Percentiles rank a stretch among this genome's conserved stretches.
These are phyloP conservation scores for Tritrichomonas foetus DNA, from an alignment of 208 protist species.

Conservation along the genomic window DNA sequence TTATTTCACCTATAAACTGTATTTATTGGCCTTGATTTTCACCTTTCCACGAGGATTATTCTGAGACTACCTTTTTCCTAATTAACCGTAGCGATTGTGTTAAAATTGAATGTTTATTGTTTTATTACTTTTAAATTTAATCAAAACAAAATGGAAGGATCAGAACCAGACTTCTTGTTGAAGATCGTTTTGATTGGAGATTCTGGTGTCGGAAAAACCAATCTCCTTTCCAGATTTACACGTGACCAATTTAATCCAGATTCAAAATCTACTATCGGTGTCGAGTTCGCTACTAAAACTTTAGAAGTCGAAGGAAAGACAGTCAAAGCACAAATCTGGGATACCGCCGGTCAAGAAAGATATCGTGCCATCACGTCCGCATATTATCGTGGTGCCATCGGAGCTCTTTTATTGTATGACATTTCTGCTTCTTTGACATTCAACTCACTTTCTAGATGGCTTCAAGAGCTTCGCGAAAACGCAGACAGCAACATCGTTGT, in stretches of 20 bases:
- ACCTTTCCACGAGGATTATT: no score
- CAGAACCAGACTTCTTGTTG: not conserved
- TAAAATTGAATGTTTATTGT: no score
- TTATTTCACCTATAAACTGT: no score
- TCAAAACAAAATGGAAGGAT: not conserved
- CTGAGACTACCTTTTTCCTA: no score
- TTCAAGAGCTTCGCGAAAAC: conserved; percentile 91
- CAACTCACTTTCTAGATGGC: conserved; percentile 90
- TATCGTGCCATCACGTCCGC: conserved; percentile 93
- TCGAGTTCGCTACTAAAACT: conserved; percentile 23
- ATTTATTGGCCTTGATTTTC: no score
- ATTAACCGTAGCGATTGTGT: no score
- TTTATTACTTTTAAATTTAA: no score
- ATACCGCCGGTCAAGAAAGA: conserved; percentile 93
- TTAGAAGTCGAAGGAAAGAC: not conserved
- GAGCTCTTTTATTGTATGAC: conserved; percentile 95
- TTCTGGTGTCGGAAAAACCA: conserved; percentile 13
- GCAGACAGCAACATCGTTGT: conserved; percentile 82
- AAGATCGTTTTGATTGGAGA: conserved; percentile 11
- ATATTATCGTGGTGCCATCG: conserved; percentile 87
- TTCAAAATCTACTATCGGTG: not conserved
- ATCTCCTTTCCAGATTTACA: not conserved
- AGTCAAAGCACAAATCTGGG: conserved; percentile 95
- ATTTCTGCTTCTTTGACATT: conserved; percentile 91
- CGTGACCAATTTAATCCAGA: conserved; percentile 24